A percentile compares a stretch with the other conserved stretches of the same genome.
These are phyloP conservation scores for Dioscorea alata DNA, from an alignment of 106 monocot species.

Conservation along the genomic window DNA sequence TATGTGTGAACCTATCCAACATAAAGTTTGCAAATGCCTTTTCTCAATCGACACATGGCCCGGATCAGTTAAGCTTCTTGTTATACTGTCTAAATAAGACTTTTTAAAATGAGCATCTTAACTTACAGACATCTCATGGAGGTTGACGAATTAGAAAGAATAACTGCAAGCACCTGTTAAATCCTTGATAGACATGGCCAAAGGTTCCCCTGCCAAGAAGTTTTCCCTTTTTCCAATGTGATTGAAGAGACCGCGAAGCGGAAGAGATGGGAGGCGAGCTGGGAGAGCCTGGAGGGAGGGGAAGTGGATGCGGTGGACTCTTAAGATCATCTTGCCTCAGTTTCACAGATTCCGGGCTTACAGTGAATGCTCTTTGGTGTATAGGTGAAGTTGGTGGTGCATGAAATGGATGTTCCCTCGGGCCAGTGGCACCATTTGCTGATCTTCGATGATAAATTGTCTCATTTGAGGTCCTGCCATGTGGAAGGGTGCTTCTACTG, in stretches of 20 bases:
- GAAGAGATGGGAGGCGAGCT: slow-evolving; percentile 41
- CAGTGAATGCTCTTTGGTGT: slow-evolving; percentile 15
- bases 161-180: slow-evolving; percentile 57
- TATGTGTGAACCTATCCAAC: too few relatives aligned
- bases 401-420: slow-evolving; percentile 32
- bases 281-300: slow-evolving; percentile 79
- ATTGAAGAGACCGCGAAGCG: slow-evolving; percentile 35
- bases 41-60: too few relatives aligned
- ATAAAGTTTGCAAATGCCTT: too few relatives aligned
- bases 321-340: slow-evolving; percentile 48
- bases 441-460: slow-evolving; percentile 22
- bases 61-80: too few relatives aligned
- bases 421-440: slow-evolving; percentile 19
- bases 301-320: slow-evolving; percentile 72
- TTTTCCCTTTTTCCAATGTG: slow-evolving; percentile 87
- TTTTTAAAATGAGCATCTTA: too few relatives aligned
- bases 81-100: too few relatives aligned
- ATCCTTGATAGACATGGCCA: slow-evolving; percentile 90
- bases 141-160: too few relatives aligned
- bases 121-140: too few relatives aligned
- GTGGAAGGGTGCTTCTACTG: slow-evolving; percentile 9
- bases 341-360: slow-evolving; percentile 42
- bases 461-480: slow-evolving; percentile 22
- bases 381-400: slow-evolving; percentile 56
- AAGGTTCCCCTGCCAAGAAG: slow-evolving; percentile 91